Conservation (phyloP, 73 alveolate species). For the Uronychia binucleata region DNA sequence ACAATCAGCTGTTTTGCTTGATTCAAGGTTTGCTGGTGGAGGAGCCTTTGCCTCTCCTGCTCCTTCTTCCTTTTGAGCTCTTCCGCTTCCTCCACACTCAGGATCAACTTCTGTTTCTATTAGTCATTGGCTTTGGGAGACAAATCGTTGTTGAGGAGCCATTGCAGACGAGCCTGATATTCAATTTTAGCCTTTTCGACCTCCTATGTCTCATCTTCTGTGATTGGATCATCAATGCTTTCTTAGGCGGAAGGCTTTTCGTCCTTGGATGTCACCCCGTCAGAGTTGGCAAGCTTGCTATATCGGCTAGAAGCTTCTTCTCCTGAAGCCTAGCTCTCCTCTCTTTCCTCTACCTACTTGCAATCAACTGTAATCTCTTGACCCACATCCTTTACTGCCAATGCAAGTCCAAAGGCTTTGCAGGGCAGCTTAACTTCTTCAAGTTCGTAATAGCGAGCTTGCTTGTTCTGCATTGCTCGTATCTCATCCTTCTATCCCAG, state of each 20-base stretch:
- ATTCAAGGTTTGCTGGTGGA: too few relatives aligned
- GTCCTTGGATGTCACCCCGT: background rate
- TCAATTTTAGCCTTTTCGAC: background rate
- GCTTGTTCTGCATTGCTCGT: background rate
- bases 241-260: background rate
- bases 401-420: conserved; percentile 2
- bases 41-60: too few relatives aligned
- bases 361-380: too few relatives aligned
- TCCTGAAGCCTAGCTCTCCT: too few relatives aligned
- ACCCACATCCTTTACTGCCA: too few relatives aligned
- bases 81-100: background rate
- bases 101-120: background rate
- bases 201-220: background rate
- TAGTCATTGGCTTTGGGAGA: background rate
- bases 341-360: too few relatives aligned
- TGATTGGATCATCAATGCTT: background rate
- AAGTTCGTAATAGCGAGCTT: background rate
- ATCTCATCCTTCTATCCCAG: too few relatives aligned
- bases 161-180: background rate
- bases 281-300: background rate
- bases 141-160: background rate
- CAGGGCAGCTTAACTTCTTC: background rate
- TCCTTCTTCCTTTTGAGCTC: background rate
- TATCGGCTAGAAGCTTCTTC: too few relatives aligned
- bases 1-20: too few relatives aligned